phyloP scores from a whole-genome alignment of 2,329 filamentous ascomycete genomes.

The Scytalidium lignicola region DNA sequence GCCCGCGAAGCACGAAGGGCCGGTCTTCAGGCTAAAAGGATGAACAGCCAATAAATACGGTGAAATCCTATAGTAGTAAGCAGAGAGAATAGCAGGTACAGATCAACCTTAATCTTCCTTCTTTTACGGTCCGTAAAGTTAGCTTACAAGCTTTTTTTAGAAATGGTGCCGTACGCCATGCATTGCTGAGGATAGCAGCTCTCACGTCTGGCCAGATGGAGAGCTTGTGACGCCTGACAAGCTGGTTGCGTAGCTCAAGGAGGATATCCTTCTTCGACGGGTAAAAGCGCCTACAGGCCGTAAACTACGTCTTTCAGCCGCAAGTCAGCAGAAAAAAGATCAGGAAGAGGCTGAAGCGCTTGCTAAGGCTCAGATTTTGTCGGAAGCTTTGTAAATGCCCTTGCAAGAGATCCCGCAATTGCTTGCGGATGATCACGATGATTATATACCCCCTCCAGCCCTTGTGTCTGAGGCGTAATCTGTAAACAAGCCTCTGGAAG shows the following conservation, averaged over 20 bases:
- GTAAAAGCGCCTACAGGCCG: not conserved
- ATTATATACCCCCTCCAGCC: slow-evolving; percentile 1
- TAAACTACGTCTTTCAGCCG: not conserved
- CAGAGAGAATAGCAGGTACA: slow-evolving; percentile 1
- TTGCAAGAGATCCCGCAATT: not conserved
- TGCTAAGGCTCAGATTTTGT: not conserved
- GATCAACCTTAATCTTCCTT: too few relatives aligned
- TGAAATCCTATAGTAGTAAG: not conserved
- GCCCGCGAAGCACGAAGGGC: slow-evolving; percentile 1
- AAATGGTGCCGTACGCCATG: slow-evolving; percentile 1
- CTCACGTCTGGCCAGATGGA: slow-evolving; percentile 3
- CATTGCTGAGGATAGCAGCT: slow-evolving; percentile 2
- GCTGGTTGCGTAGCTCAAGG: slow-evolving; percentile 4
- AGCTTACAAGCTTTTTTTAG: not conserved
- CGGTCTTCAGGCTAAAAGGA: slow-evolving; percentile 5
- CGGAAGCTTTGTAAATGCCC: slow-evolving; percentile 1
- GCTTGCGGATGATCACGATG: slow-evolving; percentile 1
- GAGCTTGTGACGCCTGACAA: slow-evolving; percentile 4
- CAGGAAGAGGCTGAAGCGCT: not conserved
- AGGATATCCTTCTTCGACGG: slow-evolving; percentile 4
- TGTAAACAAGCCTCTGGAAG: not conserved
- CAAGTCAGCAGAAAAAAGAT: not conserved
- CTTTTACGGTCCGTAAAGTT: not conserved
- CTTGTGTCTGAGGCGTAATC: not conserved
- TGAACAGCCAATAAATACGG: slow-evolving; percentile 2